Conservation (phyloP, 331 rosid species). For the Quercus phellos region DNA sequence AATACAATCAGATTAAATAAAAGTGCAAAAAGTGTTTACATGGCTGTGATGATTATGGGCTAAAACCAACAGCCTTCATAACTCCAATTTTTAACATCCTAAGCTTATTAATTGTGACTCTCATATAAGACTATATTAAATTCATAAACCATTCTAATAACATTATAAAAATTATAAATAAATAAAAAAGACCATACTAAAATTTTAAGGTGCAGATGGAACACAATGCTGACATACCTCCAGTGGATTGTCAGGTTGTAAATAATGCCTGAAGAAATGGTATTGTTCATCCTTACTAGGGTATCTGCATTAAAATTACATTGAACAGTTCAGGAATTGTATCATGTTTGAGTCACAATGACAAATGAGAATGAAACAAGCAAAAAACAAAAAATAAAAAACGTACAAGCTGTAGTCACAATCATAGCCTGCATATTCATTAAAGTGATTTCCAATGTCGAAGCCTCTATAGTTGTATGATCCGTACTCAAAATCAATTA, state of each 20-base stretch:
- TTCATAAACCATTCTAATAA: background rate
- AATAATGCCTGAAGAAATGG: conserved; percentile 80
- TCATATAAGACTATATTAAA: background rate
- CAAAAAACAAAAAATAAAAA: conserved; percentile 2
- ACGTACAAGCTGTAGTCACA: conserved; percentile 76
- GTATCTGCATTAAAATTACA: conserved; percentile 44
- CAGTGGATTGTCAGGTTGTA: conserved; percentile 64
- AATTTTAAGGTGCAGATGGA: background rate
- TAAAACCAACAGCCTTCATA: background rate
- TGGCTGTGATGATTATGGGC: background rate
- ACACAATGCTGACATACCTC: conserved; percentile 45
- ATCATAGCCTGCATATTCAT: conserved; percentile 85
- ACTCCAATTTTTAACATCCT: background rate
- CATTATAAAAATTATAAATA: background rate
- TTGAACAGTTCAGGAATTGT: conserved; percentile 19
- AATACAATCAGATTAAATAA: background rate
- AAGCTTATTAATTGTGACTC: background rate
- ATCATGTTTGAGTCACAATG: background rate
- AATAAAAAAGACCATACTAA: background rate
- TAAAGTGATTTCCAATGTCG: conserved; percentile 97
- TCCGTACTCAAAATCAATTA: conserved; percentile 95
- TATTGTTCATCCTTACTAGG: conserved; percentile 73
- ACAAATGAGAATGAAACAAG: conserved; percentile 4
- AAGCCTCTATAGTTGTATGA: conserved; percentile 93
- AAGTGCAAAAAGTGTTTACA: background rate